A percentile compares a stretch with the other conserved stretches of the same genome.
phyloP scores from a whole-genome alignment of 2,329 filamentous ascomycete species.

The Elsinoe necatrix region DNA sequence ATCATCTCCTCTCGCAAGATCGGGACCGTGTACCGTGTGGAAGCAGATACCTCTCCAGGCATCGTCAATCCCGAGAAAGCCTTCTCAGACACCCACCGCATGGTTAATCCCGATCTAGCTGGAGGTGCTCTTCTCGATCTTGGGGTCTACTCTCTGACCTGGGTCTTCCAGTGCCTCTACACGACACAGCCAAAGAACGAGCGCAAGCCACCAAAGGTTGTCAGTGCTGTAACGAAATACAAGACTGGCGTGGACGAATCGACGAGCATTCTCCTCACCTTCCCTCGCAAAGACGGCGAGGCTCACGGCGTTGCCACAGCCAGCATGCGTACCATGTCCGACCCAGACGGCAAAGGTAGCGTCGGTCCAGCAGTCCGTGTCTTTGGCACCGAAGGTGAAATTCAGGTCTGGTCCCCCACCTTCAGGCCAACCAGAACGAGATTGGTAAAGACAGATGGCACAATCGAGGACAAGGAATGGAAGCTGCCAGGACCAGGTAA shows the following conservation, averaged over 20 bases:
- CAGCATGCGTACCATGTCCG: conserved; percentile 51
- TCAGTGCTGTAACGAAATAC: conserved; percentile 63
- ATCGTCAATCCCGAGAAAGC: conserved; percentile 49
- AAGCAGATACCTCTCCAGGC: conserved; percentile 52
- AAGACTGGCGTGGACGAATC: conserved; percentile 67
- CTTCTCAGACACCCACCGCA: conserved; percentile 57
- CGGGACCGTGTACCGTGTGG: conserved; percentile 49
- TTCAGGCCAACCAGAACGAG: conserved; percentile 52
- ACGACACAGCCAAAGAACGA: conserved; percentile 58
- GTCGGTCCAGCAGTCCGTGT: conserved; percentile 64
- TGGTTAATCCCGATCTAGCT: conserved; percentile 75
- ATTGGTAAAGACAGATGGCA: conserved; percentile 35
- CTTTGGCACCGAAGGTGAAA: conserved; percentile 72
- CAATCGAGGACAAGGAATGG: conserved; percentile 41
- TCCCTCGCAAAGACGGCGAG: conserved; percentile 51
- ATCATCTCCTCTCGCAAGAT: conserved; percentile 49
- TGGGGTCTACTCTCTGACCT: conserved; percentile 81
- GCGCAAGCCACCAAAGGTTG: conserved; percentile 60
- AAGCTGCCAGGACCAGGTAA: conserved; percentile 40
- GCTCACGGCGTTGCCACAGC: conserved; percentile 60
- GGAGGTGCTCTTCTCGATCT: conserved; percentile 77
- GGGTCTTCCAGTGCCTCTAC: conserved; percentile 85
- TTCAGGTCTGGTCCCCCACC: conserved; percentile 66
- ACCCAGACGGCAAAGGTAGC: conserved; percentile 52
- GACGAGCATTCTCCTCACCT: conserved; percentile 69